phyloP scores from a whole-genome alignment of 495 filamentous ascomycete species.

The Bombardia bombarda region DNA sequence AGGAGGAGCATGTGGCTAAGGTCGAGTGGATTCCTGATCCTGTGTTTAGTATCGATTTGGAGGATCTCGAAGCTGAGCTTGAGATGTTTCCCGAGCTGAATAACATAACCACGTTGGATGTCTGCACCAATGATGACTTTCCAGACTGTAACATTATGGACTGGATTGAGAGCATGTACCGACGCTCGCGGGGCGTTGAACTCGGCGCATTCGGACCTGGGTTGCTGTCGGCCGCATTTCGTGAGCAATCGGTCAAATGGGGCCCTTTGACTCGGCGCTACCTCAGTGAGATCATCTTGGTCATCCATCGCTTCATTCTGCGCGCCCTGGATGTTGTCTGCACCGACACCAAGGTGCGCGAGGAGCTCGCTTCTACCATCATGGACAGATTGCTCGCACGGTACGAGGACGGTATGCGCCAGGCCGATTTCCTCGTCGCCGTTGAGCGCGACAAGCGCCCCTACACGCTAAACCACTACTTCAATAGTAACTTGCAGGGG shows the following conservation, averaged over 20 bases:
- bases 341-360: conserved; percentile 25
- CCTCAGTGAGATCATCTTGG: conserved; percentile 35
- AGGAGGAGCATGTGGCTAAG: neutral
- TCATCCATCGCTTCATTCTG: conserved; percentile 44
- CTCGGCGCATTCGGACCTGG: conserved; percentile 18
- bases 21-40: neutral
- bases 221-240: conserved; percentile 39
- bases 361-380: conserved; percentile 27
- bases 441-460: conserved; percentile 41
- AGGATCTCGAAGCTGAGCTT: too few species aligned
- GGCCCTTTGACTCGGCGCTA: conserved; percentile 35
- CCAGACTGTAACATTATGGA: conserved; percentile 5
- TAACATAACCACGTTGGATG: conserved; percentile 1
- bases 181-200: conserved; percentile 18
- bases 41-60: neutral
- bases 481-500: conserved; percentile 43
- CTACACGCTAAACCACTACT: conserved; percentile 44
- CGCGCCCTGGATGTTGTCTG: conserved; percentile 20
- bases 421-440: conserved; percentile 37
- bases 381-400: conserved; percentile 32
- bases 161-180: conserved; percentile 16
- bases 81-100: conserved; percentile 12
- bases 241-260: conserved; percentile 51
- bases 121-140: neutral
- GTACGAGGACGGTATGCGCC: conserved; percentile 34